Percentiles rank a stretch among this genome's conserved stretches.
These are phyloP conservation scores for Stachybotrys chartarum DNA, from an alignment of 2,329 filamentous ascomycete genomes.

Conservation along the genomic window DNA sequence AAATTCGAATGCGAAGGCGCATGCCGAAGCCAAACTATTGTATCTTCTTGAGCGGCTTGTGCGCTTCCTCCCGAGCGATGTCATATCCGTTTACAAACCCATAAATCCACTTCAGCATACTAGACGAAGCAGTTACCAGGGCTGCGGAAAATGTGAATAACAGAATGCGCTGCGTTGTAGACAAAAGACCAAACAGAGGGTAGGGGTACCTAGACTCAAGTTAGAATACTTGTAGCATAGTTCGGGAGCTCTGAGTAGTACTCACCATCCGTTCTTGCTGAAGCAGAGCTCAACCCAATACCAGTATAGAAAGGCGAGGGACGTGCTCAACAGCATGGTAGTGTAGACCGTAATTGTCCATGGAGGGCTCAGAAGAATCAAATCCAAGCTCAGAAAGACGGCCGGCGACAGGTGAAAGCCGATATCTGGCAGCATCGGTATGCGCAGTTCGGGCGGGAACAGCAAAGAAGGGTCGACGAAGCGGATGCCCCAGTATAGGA, in stretches of 20 bases:
- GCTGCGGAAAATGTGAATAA: slow-evolving; percentile 65
- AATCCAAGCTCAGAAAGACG: slow-evolving; percentile 55
- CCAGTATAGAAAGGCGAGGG: slow-evolving; percentile 63
- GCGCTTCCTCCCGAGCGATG: slow-evolving; percentile 18
- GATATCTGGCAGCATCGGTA: slow-evolving; percentile 51
- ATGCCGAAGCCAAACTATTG: slow-evolving; percentile 8
- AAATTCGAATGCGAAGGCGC: too few relatives aligned
- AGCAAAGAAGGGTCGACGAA: slow-evolving; percentile 47
- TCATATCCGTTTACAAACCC: slow-evolving; percentile 55
- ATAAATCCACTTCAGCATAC: slow-evolving; percentile 63
- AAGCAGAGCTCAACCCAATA: slow-evolving; percentile 71
- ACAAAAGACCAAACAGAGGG: slow-evolving; percentile 68
- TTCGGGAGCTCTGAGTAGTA: slow-evolving; percentile 3
- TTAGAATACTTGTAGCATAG: slow-evolving; percentile 4
- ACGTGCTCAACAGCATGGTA: slow-evolving; percentile 49
- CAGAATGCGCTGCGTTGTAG: slow-evolving; percentile 55
- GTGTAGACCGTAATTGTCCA: slow-evolving; percentile 59
- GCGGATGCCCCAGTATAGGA: slow-evolving; percentile 66
- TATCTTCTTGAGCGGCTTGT: slow-evolving; percentile 23
- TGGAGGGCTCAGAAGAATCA: slow-evolving; percentile 63
- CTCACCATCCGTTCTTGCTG: slow-evolving; percentile 56
- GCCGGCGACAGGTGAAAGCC: slow-evolving; percentile 62
- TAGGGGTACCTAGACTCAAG: slow-evolving; percentile 64
- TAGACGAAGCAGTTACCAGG: slow-evolving; percentile 65
- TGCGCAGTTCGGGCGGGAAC: slow-evolving; percentile 45